Evolutionary conservation across 2,329 filamentous ascomycete genomes (phyloP).

Genomic region (Trichoderma oligosporum): DNA sequence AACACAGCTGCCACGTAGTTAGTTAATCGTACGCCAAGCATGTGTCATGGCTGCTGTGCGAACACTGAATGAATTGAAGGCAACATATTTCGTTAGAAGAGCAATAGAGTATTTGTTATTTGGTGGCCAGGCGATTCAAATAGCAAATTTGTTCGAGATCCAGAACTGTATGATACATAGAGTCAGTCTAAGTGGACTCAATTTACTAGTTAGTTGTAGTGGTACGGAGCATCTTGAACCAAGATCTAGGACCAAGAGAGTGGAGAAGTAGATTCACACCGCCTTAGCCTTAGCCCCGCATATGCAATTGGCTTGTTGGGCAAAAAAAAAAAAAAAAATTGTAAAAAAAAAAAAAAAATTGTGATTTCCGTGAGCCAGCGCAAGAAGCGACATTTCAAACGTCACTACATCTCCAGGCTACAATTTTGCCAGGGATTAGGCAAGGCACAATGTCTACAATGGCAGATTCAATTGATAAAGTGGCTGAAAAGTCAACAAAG

Average conservation of each 20-base stretch:
- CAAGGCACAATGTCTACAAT: slow-evolving; percentile 8
- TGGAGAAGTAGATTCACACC: slow-evolving; percentile 3
- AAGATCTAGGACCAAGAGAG: slow-evolving; percentile 4
- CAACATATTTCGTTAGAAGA: neutral
- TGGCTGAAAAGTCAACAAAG: slow-evolving; percentile 37
- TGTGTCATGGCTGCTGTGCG: slow-evolving; percentile 6
- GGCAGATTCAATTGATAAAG: slow-evolving; percentile 28
- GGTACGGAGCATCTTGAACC: neutral
- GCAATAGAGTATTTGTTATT: too few relatives aligned
- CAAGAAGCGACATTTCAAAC: slow-evolving; percentile 1
- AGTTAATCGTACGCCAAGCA: neutral
- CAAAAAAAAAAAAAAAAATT: neutral
- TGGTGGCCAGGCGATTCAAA: too few relatives aligned
- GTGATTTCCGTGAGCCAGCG: neutral
- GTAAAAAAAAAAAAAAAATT: slow-evolving; percentile 13
- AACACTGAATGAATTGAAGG: neutral
- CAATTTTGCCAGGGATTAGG: neutral
- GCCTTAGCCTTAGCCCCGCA: slow-evolving; percentile 7
- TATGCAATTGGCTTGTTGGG: neutral
- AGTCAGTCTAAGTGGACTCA: too few relatives aligned
- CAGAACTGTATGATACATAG: too few relatives aligned
- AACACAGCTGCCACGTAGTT: neutral
- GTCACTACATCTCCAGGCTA: neutral
- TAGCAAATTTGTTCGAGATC: too few relatives aligned
- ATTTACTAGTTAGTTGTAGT: neutral